Evolutionary conservation across 1,284 basidiomycete genomes (phyloP).

Genomic region (Mycena citricolor): DNA sequence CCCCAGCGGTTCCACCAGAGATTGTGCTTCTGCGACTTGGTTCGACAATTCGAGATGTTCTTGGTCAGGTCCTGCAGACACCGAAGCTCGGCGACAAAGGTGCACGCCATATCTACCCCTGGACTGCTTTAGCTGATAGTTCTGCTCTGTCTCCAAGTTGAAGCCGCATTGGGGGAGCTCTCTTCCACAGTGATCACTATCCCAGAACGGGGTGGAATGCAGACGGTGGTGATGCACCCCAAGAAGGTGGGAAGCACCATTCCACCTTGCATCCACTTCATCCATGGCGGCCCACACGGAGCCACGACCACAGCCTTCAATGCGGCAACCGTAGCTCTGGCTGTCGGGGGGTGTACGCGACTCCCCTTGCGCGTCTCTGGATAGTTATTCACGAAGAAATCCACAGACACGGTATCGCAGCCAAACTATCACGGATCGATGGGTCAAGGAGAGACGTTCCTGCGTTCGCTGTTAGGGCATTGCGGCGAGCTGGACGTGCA

Average conservation of each 20-base stretch:
- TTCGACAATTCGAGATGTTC: too few relatives aligned
- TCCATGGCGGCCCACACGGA: constrained; percentile 71
- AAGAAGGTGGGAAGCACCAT: constrained; percentile 20
- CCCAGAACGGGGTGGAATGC: constrained; percentile 46
- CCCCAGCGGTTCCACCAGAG: constrained; percentile 48
- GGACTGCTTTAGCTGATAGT: too few relatives aligned
- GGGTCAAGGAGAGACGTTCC: constrained; percentile 51
- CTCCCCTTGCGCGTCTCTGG: not conserved
- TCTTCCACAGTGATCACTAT: constrained; percentile 44
- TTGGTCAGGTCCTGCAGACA: too few relatives aligned
- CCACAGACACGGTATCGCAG: constrained; percentile 54
- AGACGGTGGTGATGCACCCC: constrained; percentile 51
- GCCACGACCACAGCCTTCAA: constrained; percentile 49
- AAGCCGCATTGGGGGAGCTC: constrained; percentile 40
- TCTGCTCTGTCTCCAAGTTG: constrained; percentile 34
- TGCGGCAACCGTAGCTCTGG: constrained; percentile 44
- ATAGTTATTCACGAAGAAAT: not conserved
- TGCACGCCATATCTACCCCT: too few relatives aligned
- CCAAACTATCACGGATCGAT: constrained; percentile 74
- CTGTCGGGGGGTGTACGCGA: constrained; percentile 63
- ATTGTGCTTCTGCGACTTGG: constrained; percentile 53
- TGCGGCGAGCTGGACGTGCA: constrained; percentile 68
- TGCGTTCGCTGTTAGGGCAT: constrained; percentile 46
- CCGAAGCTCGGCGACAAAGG: too few relatives aligned
- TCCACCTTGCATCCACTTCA: constrained; percentile 51